Conservation (phyloP, 768 basidiomycete species). For the Suillus fuscotomentosus region DNA sequence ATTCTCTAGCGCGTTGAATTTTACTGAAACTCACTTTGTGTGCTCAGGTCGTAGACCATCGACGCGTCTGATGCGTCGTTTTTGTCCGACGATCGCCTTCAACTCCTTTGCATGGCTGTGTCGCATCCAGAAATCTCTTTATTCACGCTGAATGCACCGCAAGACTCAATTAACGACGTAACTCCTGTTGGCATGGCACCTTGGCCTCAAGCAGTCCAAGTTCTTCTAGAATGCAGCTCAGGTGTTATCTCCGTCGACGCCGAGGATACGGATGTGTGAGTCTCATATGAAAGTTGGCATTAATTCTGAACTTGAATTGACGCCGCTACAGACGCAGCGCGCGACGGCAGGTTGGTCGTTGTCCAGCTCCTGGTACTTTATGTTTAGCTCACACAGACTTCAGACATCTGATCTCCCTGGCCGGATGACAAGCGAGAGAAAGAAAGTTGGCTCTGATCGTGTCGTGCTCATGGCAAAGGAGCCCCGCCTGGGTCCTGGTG, state of each 20-base stretch:
- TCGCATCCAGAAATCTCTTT: constrained; percentile 59
- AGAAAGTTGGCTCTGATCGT: constrained; percentile 71
- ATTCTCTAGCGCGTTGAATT: constrained; percentile 9
- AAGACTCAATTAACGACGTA: constrained; percentile 66
- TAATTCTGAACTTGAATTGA: constrained; percentile 4
- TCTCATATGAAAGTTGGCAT: constrained; percentile 10
- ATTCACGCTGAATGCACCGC: constrained; percentile 70
- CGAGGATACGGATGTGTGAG: constrained; percentile 76
- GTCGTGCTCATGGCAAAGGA: constrained; percentile 66
- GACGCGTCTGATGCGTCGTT: constrained; percentile 73
- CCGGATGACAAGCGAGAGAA: no score
- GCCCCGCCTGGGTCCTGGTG: constrained; percentile 64
- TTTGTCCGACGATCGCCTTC: constrained; percentile 54
- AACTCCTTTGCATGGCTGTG: constrained; percentile 54
- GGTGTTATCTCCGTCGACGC: constrained; percentile 70
- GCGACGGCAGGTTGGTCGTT: constrained; percentile 67
- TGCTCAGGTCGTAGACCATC: constrained; percentile 60
- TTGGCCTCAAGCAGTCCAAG: constrained; percentile 60
- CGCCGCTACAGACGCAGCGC: constrained; percentile 59
- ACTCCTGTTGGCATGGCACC: constrained; percentile 78
- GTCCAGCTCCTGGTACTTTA: constrained; percentile 59
- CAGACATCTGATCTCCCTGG: constrained; percentile 7
- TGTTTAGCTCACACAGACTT: constrained; percentile 2
- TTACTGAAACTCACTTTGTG: constrained; percentile 8
- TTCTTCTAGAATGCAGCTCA: constrained; percentile 61